A percentile compares a stretch with the other conserved stretches of the same genome.
These are phyloP conservation scores for Marasmius fiardii DNA, from an alignment of 1,284 basidiomycete genomes.

Conservation along the genomic window DNA sequence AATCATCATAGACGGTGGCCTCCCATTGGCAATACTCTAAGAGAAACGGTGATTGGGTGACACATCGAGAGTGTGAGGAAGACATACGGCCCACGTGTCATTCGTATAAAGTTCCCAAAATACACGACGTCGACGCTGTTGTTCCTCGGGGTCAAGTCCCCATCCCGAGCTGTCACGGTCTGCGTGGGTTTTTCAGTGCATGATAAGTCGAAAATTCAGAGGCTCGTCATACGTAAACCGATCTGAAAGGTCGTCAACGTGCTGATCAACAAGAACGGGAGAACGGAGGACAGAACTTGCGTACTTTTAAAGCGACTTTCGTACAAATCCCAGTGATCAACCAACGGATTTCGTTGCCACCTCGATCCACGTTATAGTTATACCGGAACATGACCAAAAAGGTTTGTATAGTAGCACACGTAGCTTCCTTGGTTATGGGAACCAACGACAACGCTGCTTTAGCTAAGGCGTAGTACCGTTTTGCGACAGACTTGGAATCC, in stretches of 20 bases:
- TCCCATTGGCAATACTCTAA: slow-evolving; percentile 44
- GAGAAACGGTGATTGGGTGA: slow-evolving; percentile 2
- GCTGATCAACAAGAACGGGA: too few relatives aligned
- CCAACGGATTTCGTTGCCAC: slow-evolving; percentile 44
- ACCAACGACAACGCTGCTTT: slow-evolving; percentile 43
- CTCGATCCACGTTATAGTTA: slow-evolving; percentile 39
- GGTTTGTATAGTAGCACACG: slow-evolving; percentile 43
- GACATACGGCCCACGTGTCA: slow-evolving; percentile 47
- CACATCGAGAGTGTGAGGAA: slow-evolving; percentile 1
- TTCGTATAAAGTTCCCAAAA: slow-evolving; percentile 56
- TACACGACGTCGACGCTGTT: slow-evolving; percentile 43
- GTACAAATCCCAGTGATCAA: slow-evolving; percentile 40
- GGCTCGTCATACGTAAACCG: slow-evolving; percentile 46
- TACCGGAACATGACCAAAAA: slow-evolving; percentile 44
- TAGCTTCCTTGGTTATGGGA: slow-evolving; percentile 40
- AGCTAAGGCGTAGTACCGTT: slow-evolving; percentile 41
- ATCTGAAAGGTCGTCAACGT: too few relatives aligned
- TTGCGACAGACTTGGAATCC: slow-evolving; percentile 25
- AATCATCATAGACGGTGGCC: slow-evolving; percentile 42
- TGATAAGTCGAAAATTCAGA: not conserved
- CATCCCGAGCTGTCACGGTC: slow-evolving; percentile 52
- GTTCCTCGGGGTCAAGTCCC: slow-evolving; percentile 45
- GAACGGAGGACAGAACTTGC: too few relatives aligned
- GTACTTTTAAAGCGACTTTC: slow-evolving; percentile 41
- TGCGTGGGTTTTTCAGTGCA: slow-evolving; percentile 21